These are phyloP conservation scores for Morella rubra DNA, from an alignment of 306 rosid genomes.

Conservation along the genomic window DNA sequence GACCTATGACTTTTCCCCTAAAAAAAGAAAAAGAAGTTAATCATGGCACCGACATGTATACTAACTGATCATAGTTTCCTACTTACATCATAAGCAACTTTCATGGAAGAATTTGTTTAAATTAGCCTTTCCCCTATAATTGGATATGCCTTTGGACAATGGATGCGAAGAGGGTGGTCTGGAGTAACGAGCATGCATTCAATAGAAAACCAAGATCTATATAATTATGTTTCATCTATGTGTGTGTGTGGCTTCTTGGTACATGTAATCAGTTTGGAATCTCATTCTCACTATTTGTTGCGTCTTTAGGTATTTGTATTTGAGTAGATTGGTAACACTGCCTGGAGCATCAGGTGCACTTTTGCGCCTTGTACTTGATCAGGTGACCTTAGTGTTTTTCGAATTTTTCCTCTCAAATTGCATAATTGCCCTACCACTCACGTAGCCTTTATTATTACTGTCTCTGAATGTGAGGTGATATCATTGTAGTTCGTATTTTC, in stretches of 20 bases:
- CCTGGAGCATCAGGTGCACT: constrained; percentile 90
- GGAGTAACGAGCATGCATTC: background rate
- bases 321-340: constrained; percentile 69
- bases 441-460: constrained; percentile 9
- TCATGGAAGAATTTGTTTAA: background rate
- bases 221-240: too few species aligned
- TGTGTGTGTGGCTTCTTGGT: too few species aligned
- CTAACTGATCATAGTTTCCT: constrained; percentile 4
- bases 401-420: background rate
- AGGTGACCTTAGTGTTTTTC: constrained; percentile 46
- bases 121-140: background rate
- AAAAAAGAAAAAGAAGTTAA: too few species aligned
- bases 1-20: too few species aligned
- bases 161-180: background rate
- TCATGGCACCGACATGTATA: constrained; percentile 1
- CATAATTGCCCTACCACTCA: background rate
- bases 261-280: background rate
- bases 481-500: constrained; percentile 76
- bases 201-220: background rate
- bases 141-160: background rate
- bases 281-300: constrained; percentile 16
- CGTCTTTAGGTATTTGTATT: constrained; percentile 71
- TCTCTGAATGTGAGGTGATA: constrained; percentile 26
- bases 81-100: background rate
- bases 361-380: constrained; percentile 84